A percentile compares a stretch with the other conserved stretches of the same genome.
phyloP scores from a whole-genome alignment of 495 filamentous ascomycete species.

The Daldinia bambusicola region DNA sequence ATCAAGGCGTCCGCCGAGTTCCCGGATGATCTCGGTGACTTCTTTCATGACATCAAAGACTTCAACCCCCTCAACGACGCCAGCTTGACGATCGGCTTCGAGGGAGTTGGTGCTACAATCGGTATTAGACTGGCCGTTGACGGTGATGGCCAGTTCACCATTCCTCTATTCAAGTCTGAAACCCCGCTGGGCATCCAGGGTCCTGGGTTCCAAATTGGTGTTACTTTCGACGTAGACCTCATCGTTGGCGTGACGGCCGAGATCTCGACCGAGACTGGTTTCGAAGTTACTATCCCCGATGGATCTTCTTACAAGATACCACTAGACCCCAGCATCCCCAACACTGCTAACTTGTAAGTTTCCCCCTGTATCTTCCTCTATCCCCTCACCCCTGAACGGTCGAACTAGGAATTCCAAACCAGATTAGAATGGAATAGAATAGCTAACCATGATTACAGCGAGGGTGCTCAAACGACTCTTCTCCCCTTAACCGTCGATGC shows the following conservation, averaged over 20 bases:
- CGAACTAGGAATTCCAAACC: neutral
- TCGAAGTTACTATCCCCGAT: constrained; percentile 49
- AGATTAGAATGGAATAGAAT: neutral
- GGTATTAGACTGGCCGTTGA: constrained; percentile 28
- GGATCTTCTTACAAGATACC: constrained; percentile 45
- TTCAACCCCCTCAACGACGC: constrained; percentile 39
- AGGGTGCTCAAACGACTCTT: constrained; percentile 40
- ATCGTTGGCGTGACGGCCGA: constrained; percentile 40
- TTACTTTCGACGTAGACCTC: constrained; percentile 46
- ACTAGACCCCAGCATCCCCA: constrained; percentile 28
- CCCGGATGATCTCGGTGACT: constrained; percentile 37
- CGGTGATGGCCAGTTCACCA: constrained; percentile 30
- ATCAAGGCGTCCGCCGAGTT: constrained; percentile 40
- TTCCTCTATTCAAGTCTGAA: constrained; percentile 35
- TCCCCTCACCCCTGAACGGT: neutral
- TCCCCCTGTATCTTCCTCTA: neutral
- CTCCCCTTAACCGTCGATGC: constrained; percentile 44
- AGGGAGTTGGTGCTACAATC: constrained; percentile 41
- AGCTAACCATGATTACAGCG: constrained; percentile 30
- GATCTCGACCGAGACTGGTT: constrained; percentile 42
- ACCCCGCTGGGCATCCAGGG: constrained; percentile 46
- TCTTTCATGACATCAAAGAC: constrained; percentile 32
- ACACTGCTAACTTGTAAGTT: constrained; percentile 45
- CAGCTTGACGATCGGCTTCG: constrained; percentile 39
- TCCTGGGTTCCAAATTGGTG: constrained; percentile 44